Evolutionary conservation across 805 yeast species (phyloP).

Genomic region (Candida sanyiensis): DNA sequence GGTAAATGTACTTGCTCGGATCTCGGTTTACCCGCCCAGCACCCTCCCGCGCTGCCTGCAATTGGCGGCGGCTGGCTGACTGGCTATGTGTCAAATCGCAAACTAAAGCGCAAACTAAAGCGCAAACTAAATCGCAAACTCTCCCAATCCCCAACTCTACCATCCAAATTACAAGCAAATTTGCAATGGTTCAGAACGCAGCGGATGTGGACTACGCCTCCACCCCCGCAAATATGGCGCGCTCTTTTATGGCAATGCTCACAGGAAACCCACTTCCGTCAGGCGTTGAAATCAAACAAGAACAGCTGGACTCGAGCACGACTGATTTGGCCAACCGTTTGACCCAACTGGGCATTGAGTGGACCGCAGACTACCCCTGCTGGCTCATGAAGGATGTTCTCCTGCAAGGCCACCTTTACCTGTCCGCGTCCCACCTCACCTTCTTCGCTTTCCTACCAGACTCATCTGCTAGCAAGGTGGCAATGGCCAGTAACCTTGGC

Average conservation of each 20-base stretch:
- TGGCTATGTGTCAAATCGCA: conserved; percentile 2
- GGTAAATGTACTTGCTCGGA: too few relatives aligned
- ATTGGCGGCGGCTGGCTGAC: too few relatives aligned
- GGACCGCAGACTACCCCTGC: conserved; percentile 51
- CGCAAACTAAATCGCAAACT: too few relatives aligned
- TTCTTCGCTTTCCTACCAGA: conserved; percentile 79
- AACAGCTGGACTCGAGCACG: background rate
- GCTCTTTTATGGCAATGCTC: conserved; percentile 1
- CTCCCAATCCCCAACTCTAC: too few relatives aligned
- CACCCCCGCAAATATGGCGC: conserved; percentile 1
- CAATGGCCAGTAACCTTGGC: conserved; percentile 47
- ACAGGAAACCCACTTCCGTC: background rate
- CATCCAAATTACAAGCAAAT: background rate
- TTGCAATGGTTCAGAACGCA: too few relatives aligned
- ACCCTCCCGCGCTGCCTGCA: too few relatives aligned
- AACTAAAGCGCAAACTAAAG: too few relatives aligned
- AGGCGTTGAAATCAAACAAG: background rate
- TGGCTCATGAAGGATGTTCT: conserved; percentile 83
- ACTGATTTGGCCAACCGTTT: background rate
- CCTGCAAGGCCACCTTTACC: conserved; percentile 76
- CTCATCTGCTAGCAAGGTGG: conserved; percentile 32
- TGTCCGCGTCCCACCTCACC: conserved; percentile 58
- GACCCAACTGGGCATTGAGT: background rate
- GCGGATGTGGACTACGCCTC: background rate
- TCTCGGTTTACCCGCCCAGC: background rate